Evolutionary conservation across 2,329 filamentous ascomycete species (phyloP).

Genomic region (Botryotinia globosa): DNA sequence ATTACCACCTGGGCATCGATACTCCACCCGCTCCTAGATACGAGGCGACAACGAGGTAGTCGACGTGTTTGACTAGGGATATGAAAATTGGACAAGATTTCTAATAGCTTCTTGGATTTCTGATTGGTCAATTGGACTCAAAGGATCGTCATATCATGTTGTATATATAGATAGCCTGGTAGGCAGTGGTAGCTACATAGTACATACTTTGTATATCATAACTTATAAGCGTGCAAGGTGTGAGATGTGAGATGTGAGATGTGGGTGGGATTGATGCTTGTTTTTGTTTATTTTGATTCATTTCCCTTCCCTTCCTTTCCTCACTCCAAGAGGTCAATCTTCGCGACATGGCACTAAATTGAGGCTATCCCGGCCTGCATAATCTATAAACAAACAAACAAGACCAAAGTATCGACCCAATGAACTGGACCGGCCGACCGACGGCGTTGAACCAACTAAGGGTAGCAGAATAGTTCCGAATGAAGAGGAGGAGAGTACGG

Average conservation of each 20-base stretch:
- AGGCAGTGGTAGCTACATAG: neutral
- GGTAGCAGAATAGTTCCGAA: neutral
- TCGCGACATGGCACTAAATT: neutral
- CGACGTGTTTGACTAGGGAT: neutral
- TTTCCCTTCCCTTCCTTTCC: neutral
- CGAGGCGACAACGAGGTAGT: conserved; percentile 13
- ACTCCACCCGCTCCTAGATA: conserved; percentile 7
- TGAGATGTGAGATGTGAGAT: neutral
- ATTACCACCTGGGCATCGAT: too few species aligned
- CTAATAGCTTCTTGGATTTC: too few species aligned
- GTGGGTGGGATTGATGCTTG: neutral
- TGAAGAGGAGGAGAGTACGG: neutral
- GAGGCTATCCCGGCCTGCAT: conserved; percentile 9
- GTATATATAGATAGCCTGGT: neutral
- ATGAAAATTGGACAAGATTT: neutral
- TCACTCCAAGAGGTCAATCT: neutral
- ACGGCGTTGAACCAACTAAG: neutral
- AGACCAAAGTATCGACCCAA: neutral
- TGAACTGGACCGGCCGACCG: conserved; percentile 8
- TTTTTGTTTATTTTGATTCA: conserved; percentile 7
- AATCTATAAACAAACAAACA: neutral
- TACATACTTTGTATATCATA: too few species aligned
- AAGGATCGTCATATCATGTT: neutral
- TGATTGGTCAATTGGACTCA: neutral
- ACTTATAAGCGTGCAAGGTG: neutral